Percentiles rank a stretch among this genome's conserved stretches.
Evolutionary conservation across 2,329 filamentous ascomycete genomes (phyloP).

Genomic region (Hymenoscyphus salicellus): DNA sequence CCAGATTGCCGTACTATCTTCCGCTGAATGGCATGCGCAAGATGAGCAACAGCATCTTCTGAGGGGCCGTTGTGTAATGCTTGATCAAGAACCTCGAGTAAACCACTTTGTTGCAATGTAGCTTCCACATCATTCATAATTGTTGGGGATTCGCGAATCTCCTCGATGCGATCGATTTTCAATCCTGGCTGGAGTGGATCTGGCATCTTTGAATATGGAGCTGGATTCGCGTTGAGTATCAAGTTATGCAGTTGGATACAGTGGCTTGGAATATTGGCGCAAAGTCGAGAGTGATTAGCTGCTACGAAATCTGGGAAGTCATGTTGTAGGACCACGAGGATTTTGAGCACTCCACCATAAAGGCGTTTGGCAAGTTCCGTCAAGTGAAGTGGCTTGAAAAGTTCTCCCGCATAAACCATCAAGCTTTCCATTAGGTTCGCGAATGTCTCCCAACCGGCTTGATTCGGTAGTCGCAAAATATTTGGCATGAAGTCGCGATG

Average conservation of each 20-base stretch:
- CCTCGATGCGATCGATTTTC: conserved; percentile 74
- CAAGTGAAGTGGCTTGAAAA: conserved; percentile 71
- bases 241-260: conserved; percentile 87
- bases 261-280: conserved; percentile 75
- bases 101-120: conserved; percentile 51
- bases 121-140: conserved; percentile 59
- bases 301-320: conserved; percentile 93
- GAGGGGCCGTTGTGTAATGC: conserved; percentile 60
- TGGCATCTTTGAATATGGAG: conserved; percentile 63
- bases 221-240: conserved; percentile 76
- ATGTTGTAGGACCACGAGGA: conserved; percentile 82
- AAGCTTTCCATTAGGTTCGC: conserved; percentile 70
- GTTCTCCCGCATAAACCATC: conserved; percentile 71
- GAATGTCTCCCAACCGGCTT: conserved; percentile 72
- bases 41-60: conserved; percentile 71
- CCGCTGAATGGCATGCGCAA: conserved; percentile 69
- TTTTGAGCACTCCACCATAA: conserved; percentile 78
- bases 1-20: conserved; percentile 56
- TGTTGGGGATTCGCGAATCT: conserved; percentile 65
- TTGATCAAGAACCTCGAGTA: conserved; percentile 59
- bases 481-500: conserved; percentile 82
- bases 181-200: conserved; percentile 71
- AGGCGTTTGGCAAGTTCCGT: conserved; percentile 72
- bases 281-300: conserved; percentile 79
- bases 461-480: conserved; percentile 66